These are phyloP conservation scores for Venturiaceae sp. DNA, from an alignment of 2,329 filamentous ascomycete genomes.

Conservation along the genomic window DNA sequence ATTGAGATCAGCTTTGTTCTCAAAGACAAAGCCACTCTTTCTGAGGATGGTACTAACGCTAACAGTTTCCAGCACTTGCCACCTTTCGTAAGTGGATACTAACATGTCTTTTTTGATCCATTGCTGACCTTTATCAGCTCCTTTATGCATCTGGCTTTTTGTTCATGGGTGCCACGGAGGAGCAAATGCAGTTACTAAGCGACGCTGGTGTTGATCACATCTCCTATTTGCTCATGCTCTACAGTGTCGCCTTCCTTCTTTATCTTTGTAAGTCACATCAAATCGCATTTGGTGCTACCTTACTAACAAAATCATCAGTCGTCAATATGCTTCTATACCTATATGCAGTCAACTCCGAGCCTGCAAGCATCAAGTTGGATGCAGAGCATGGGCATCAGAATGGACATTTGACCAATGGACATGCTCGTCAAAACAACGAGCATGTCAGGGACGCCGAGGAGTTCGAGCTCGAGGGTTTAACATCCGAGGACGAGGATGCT, in stretches of 20 bases:
- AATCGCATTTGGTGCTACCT: background rate
- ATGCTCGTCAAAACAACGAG: slow-evolving; percentile 39
- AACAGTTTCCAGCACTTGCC: slow-evolving; percentile 66
- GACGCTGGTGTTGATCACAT: slow-evolving; percentile 74
- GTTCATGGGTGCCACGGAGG: slow-evolving; percentile 95
- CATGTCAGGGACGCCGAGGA: slow-evolving; percentile 75
- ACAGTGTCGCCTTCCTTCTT: slow-evolving; percentile 78
- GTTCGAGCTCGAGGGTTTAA: slow-evolving; percentile 85
- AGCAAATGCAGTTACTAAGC: slow-evolving; percentile 77
- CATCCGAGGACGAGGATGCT: slow-evolving; percentile 69
- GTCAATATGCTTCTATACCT: slow-evolving; percentile 76
- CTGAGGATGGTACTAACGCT: slow-evolving; percentile 57
- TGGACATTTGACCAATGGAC: slow-evolving; percentile 29
- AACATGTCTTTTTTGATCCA: background rate
- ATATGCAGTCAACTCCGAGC: slow-evolving; percentile 53
- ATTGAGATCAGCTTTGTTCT: slow-evolving; percentile 88
- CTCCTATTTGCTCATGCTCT: slow-evolving; percentile 84
- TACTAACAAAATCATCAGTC: slow-evolving; percentile 37
- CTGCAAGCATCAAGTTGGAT: slow-evolving; percentile 18
- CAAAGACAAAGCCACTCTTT: slow-evolving; percentile 56
- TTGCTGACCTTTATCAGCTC: slow-evolving; percentile 42
- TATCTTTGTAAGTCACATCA: slow-evolving; percentile 63
- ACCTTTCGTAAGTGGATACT: slow-evolving; percentile 50
- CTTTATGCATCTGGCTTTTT: slow-evolving; percentile 88
- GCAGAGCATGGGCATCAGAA: slow-evolving; percentile 20